Evolutionary conservation across 257 asterid genomes (phyloP), one percentile per base, ranked within the genome.

Genomic region (Penstemon davidsonii): DNA sequence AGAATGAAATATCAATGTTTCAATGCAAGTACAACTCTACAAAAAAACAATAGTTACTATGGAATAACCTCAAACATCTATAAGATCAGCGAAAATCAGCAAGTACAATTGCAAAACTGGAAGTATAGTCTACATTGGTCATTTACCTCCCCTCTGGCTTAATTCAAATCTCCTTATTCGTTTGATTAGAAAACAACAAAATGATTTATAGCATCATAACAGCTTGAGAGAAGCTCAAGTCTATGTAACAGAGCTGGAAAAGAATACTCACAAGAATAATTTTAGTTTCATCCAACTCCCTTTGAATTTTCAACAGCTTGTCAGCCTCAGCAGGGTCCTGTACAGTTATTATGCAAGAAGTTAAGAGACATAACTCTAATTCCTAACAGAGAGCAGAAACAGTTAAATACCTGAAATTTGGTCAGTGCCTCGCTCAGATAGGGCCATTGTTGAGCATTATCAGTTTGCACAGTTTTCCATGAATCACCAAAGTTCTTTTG

Each of bases 281-380:
- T 10, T 9, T 3, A 49, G 8, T 92, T 80, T 92, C 97, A 10
- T 12, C 54, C 54, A 49, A 11, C 78, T 89, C 98, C 81, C 95
- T 76, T 78, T 92, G 97, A 79, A 92, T 92, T 76, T 74, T 86
- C 79, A 92, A 77, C 74, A 90, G 87, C 84, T 92, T 90, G 86
- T 92, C 97, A 63, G 97, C 98, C 81, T 92, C 97, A 15, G 98
- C 95, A 67, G 97, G 98, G 72, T 92, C 96, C 97, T 92, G 76
- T 51, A 76, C 49, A 70, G 60, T 66, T 40, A 12, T 10, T 65
- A 45, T 42, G 33, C 47, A 71, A 43, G 50, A 70, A 10, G 64
- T 71, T 43, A 60, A 8, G 43, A 47, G n/a, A 19, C 18, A 40
- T 37, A 58, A 44, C 52, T 46, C 62, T 18, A 66, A n/a, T 55